Conservation (phyloP, 2,329 filamentous ascomycete species). For the Botryotinia globosa region DNA sequence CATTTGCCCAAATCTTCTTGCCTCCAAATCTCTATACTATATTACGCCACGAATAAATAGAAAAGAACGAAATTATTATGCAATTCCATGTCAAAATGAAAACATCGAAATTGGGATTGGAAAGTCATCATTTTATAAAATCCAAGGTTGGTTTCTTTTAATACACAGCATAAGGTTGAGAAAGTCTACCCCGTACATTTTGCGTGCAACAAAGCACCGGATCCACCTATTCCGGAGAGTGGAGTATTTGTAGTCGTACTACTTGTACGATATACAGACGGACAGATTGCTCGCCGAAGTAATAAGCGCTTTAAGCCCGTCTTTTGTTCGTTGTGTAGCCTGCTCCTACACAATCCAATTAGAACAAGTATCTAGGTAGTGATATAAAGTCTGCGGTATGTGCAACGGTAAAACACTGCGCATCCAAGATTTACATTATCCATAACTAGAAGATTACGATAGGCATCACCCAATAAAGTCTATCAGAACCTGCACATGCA, state of each 20-base stretch:
- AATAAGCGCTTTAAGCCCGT: not conserved
- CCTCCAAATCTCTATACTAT: not conserved
- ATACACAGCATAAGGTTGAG: not conserved
- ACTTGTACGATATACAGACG: not conserved
- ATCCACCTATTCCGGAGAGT: not conserved
- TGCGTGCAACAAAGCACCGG: not conserved
- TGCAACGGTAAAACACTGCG: not conserved
- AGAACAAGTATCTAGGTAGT: not conserved
- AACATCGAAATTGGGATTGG: not conserved
- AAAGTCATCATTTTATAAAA: not conserved
- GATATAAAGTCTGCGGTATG: not conserved
- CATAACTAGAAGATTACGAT: not conserved
- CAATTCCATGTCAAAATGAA: not conserved
- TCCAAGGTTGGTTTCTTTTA: not conserved
- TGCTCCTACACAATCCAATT: not conserved
- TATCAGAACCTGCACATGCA: too few relatives aligned
- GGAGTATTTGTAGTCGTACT: not conserved
- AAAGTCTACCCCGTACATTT: not conserved
- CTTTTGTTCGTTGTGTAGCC: not conserved
- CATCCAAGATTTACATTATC: not conserved
- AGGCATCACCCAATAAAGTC: not conserved
- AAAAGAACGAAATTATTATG: not conserved
- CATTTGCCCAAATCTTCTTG: not conserved
- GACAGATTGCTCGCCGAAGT: not conserved
- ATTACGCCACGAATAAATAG: not conserved